phyloP scores from a whole-genome alignment of 305 asterid genomes.

The Stenogyne calaminthoides region DNA sequence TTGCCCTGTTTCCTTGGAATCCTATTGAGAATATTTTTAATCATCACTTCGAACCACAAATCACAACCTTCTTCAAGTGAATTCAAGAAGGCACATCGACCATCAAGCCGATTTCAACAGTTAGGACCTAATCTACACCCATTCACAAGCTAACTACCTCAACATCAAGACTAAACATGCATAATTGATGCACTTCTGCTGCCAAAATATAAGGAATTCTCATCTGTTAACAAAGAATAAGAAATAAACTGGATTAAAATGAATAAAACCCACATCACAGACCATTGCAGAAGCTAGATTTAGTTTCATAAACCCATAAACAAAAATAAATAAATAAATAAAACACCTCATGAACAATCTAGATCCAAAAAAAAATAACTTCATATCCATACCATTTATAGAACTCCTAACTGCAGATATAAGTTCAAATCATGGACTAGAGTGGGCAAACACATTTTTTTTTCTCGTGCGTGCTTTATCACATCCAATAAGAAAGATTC shows the following conservation, averaged over 20 bases:
- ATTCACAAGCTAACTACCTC: constrained; percentile 31
- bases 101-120: constrained; percentile 28
- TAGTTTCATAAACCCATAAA: constrained; percentile 25
- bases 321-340: too few species aligned
- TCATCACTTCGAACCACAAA: constrained; percentile 49
- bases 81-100: constrained; percentile 26
- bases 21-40: constrained; percentile 78
- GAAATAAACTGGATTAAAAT: neutral
- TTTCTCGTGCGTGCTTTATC: constrained; percentile 20
- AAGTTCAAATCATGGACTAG: constrained; percentile 20
- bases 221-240: constrained; percentile 31
- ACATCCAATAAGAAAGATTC: neutral
- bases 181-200: constrained; percentile 27
- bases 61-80: constrained; percentile 35
- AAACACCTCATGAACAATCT: constrained; percentile 20
- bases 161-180: constrained; percentile 38
- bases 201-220: constrained; percentile 26
- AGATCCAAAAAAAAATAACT: constrained; percentile 24
- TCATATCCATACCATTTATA: neutral
- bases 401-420: constrained; percentile 34
- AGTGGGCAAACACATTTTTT: constrained; percentile 8
- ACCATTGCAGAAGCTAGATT: constrained; percentile 21
- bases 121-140: constrained; percentile 32
- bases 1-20: constrained; percentile 78
- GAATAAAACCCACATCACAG: constrained; percentile 6